Evolutionary conservation across 2,329 filamentous ascomycete species (phyloP), one percentile per base, ranked within the genome.

Genomic region (Trichoderma simmonsii): DNA sequence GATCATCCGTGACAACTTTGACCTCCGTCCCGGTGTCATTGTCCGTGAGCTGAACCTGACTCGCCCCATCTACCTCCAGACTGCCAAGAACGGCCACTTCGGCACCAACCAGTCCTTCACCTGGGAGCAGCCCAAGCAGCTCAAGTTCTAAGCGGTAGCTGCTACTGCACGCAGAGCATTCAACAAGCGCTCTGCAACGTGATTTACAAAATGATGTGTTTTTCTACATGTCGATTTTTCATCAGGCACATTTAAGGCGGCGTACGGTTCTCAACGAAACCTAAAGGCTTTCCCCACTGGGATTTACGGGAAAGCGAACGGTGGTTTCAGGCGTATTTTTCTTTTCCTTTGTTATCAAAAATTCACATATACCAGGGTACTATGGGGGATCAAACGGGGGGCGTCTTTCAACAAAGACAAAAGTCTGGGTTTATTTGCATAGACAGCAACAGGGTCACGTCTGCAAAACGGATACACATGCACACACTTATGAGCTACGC

Each of bases 21-120:
- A 99, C 86, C 90, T 99, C 84, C 91, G 96, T 81, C 96, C 96
- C 72, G 96, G 96, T 91, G 94, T 98, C 83, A 98, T 99, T 80
- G 96, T 98, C 85, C 94, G 94, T 87, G 95, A 98, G 87, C 92
- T 99, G 77, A 92, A 96, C 86, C 90, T 99, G 77, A 92, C 91
- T 84, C 94, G 94, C 86, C 96, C 96, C 82, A 98, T 98, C 88
- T 99, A 99, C 92, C 91, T 91, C 89, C 90, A 95, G 88, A 99
- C 96, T 72, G 96, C 96, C 86, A 98, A 98, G 93, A 98, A 98
- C 87, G 96, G 96, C 79, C 96, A 99, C 90, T 99, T 99, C 86
- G 88, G 88, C 77, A 97, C 94, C 85, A 96, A 98, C 93, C 96
- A 97, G 90, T 87, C 84, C 84, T 99, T 99, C 90, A 90, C 87